phyloP scores from a whole-genome alignment of 2,329 filamentous ascomycete genomes.

The Sordariomycetes sp. region DNA sequence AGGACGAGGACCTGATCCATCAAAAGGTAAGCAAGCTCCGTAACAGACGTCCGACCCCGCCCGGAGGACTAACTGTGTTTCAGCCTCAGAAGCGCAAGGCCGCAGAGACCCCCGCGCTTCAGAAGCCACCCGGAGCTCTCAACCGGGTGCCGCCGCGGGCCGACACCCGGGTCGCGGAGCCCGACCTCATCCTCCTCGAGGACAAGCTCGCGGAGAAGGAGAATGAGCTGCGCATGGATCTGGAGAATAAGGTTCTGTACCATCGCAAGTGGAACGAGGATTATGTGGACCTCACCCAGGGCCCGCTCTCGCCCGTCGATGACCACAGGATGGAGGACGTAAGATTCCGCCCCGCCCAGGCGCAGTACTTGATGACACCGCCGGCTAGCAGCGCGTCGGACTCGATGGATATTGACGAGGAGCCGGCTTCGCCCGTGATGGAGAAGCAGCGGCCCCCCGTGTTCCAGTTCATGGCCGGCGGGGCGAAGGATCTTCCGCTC shows the following conservation, averaged over 20 bases:
- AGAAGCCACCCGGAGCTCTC: conserved; percentile 49
- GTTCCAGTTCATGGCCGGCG: conserved; percentile 31
- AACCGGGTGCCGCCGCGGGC: conserved; percentile 56
- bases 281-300: conserved; percentile 77
- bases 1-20: conserved; percentile 90
- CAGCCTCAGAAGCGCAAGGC: conserved; percentile 59
- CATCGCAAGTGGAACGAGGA: conserved; percentile 87
- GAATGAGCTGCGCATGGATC: conserved; percentile 65
- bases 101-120: conserved; percentile 44
- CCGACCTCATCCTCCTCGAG: conserved; percentile 64
- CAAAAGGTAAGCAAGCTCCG: conserved; percentile 55
- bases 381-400: conserved; percentile 42
- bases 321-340: conserved; percentile 48
- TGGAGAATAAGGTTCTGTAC: conserved; percentile 76
- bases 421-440: conserved; percentile 9
- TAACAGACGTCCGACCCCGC: conserved; percentile 9
- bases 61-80: conserved; percentile 19
- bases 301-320: conserved; percentile 67
- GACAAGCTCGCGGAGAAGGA: conserved; percentile 73
- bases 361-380: conserved; percentile 56
- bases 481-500: conserved; percentile 22
- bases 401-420: conserved; percentile 42
- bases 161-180: conserved; percentile 59
- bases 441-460: conserved; percentile 19
- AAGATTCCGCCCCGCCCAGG: conserved; percentile 59